Evolutionary conservation across 768 basidiomycete genomes (phyloP).

Genomic region (Lactifluus volemus): DNA sequence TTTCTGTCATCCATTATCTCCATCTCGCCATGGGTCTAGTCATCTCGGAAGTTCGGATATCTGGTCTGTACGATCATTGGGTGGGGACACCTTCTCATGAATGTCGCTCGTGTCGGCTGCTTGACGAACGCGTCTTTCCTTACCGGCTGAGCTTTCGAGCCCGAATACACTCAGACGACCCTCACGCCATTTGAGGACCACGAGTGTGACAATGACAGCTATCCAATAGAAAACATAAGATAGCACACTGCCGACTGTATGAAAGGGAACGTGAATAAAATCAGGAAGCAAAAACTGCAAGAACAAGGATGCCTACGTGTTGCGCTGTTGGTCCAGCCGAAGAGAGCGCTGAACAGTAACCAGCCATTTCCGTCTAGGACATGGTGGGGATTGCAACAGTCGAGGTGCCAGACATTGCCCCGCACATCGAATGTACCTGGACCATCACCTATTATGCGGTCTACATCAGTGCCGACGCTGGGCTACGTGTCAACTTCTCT

Average conservation of each 20-base stretch:
- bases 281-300: not conserved
- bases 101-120: not conserved
- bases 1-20: not conserved
- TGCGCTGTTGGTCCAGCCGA: constrained; percentile 85
- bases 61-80: not conserved
- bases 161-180: constrained; percentile 16
- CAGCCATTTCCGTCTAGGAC: constrained; percentile 48
- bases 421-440: constrained; percentile 78
- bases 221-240: constrained; percentile 92
- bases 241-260: constrained; percentile 64
- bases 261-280: not conserved
- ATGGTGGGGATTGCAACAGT: constrained; percentile 67
- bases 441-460: constrained; percentile 59
- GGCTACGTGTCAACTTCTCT: not conserved
- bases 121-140: constrained; percentile 9
- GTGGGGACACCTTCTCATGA: constrained; percentile 1
- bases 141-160: constrained; percentile 8
- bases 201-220: constrained; percentile 57
- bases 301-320: constrained; percentile 37
- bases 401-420: constrained; percentile 82
- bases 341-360: constrained; percentile 76
- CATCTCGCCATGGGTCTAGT: no score
- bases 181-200: constrained; percentile 53
- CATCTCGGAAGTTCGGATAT: constrained; percentile 11
- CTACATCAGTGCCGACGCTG: constrained; percentile 62